phyloP scores from a whole-genome alignment of 305 asterid species.

The Fraxinus angustifolia region DNA sequence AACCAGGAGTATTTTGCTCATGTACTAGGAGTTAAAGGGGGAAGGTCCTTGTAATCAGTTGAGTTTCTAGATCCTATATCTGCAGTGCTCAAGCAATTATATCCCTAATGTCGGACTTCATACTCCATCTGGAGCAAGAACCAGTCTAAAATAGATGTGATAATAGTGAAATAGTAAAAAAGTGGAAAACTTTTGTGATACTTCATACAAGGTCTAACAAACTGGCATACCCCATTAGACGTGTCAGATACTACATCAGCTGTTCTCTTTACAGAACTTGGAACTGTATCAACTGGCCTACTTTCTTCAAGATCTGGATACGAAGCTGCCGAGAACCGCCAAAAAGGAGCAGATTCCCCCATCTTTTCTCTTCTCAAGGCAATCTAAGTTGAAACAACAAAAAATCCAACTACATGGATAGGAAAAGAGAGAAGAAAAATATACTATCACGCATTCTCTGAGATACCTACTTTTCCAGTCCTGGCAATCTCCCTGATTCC shows the following conservation, averaged over 20 bases:
- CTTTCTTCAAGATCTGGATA: constrained; percentile 89
- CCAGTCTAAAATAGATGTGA: neutral
- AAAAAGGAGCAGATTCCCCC: constrained; percentile 97
- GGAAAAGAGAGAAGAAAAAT: neutral
- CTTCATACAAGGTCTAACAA: constrained; percentile 13
- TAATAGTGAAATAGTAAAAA: neutral
- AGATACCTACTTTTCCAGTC: constrained; percentile 75
- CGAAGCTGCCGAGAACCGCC: constrained; percentile 97
- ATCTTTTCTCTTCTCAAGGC: constrained; percentile 94
- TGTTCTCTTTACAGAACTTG: constrained; percentile 34
- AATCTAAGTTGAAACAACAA: constrained; percentile 49
- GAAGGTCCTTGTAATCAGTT: neutral
- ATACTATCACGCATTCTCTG: neutral
- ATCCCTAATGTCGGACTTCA: neutral
- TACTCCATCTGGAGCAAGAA: neutral
- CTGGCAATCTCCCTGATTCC: constrained; percentile 93
- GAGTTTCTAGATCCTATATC: neutral
- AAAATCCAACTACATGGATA: constrained; percentile 14
- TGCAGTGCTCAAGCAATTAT: neutral
- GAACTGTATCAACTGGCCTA: constrained; percentile 45
- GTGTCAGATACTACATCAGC: constrained; percentile 42
- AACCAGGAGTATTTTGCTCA: neutral
- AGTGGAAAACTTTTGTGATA: neutral
- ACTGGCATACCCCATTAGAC: constrained; percentile 58
- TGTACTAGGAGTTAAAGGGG: neutral